A percentile compares a stretch with the other conserved stretches of the same genome.
Conservation (phyloP, 768 basidiomycete species). For the Trametes villosa region DNA sequence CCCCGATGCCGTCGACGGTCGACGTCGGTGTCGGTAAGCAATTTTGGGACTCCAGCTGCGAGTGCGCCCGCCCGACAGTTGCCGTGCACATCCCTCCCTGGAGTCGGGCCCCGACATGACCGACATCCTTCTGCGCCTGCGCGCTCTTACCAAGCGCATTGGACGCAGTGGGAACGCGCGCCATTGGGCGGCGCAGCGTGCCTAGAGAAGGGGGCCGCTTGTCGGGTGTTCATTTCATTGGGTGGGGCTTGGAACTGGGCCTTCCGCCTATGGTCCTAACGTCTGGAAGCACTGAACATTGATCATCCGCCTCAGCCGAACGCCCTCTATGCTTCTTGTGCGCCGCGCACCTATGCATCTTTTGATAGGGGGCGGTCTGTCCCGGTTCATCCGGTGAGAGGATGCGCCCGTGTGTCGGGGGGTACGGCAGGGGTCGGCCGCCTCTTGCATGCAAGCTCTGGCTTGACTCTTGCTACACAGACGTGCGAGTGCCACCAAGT, state of each 20-base stretch:
- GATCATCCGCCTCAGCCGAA: constrained; percentile 4
- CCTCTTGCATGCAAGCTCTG: background rate
- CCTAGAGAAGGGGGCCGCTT: constrained; percentile 13
- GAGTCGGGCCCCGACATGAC: constrained; percentile 8
- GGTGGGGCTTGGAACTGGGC: constrained; percentile 2
- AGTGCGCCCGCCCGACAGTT: constrained; percentile 2
- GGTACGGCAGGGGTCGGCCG: background rate
- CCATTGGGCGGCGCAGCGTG: constrained; percentile 6
- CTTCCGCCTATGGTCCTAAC: constrained; percentile 6
- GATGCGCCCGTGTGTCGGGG: no score
- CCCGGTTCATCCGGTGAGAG: background rate
- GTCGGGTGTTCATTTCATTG: constrained; percentile 6
- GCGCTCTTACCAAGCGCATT: constrained; percentile 4
- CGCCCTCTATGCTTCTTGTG: background rate
- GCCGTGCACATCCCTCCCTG: background rate
- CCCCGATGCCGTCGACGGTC: background rate
- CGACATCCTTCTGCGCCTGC: background rate
- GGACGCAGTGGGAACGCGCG: constrained; percentile 1
- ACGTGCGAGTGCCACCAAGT: background rate
- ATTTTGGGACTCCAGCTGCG: background rate
- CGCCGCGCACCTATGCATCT: background rate
- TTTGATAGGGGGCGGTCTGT: constrained; percentile 2
- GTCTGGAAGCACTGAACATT: background rate
- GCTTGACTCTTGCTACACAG: background rate
- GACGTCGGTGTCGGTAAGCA: background rate